These are phyloP conservation scores for Camellia granthamiana DNA, from an alignment of 148 eudicot genomes.

Conservation along the genomic window DNA sequence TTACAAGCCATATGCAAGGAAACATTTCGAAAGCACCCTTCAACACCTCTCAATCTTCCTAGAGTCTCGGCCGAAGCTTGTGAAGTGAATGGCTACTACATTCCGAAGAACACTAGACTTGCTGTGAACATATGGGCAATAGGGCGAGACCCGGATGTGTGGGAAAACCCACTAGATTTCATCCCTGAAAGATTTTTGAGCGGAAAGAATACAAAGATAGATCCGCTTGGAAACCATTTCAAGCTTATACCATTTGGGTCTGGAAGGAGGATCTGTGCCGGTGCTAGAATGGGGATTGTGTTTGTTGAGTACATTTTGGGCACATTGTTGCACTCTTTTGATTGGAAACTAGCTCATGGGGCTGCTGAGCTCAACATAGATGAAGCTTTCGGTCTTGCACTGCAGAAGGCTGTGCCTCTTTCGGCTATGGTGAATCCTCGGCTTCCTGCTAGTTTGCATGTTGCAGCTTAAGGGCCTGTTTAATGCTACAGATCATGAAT, in stretches of 20 bases:
- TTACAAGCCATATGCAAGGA: slow-evolving; percentile 39
- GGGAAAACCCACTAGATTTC: slow-evolving; percentile 27
- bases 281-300: slow-evolving; percentile 31
- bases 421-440: no score
- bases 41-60: slow-evolving; percentile 31
- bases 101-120: slow-evolving; percentile 33
- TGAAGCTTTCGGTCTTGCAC: slow-evolving; percentile 33
- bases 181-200: slow-evolving; percentile 36
- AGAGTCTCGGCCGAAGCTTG: slow-evolving; percentile 19
- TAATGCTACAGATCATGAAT: no score
- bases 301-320: slow-evolving; percentile 34
- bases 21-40: slow-evolving; percentile 41
- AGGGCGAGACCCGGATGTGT: slow-evolving; percentile 13
- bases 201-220: slow-evolving; percentile 7
- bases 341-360: slow-evolving; percentile 30
- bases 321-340: slow-evolving; percentile 35
- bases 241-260: slow-evolving; percentile 43
- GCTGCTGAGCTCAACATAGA: slow-evolving; percentile 24
- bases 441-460: no score
- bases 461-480: no score
- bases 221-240: slow-evolving; percentile 30
- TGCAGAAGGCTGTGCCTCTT: slow-evolving; percentile 23
- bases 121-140: slow-evolving; percentile 38
- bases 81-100: slow-evolving; percentile 30
- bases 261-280: slow-evolving; percentile 46